These are phyloP conservation scores for Pichia nanzhaoensis DNA, from an alignment of 805 yeast genomes.

Conservation along the genomic window DNA sequence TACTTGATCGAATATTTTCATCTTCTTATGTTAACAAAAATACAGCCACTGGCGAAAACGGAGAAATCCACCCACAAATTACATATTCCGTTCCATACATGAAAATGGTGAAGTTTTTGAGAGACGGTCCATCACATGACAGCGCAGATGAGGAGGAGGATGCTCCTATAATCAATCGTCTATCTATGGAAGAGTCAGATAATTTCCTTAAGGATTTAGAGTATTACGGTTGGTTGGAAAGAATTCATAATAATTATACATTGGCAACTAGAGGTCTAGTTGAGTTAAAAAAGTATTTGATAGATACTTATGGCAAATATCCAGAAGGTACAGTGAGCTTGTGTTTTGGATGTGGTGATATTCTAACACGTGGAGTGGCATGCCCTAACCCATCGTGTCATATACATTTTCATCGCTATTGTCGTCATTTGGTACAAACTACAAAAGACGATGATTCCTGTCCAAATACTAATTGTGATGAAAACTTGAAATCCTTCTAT, in stretches of 20 bases:
- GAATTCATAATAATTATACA: constrained; percentile 28
- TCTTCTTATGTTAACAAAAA: constrained; percentile 12
- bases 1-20: constrained; percentile 35
- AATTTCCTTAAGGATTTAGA: constrained; percentile 34
- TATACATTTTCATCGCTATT: constrained; percentile 41
- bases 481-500: constrained; percentile 13
- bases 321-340: constrained; percentile 32
- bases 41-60: neutral
- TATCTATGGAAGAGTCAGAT: constrained; percentile 29
- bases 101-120: constrained; percentile 9
- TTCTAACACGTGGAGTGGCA: constrained; percentile 46
- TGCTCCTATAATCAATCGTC: constrained; percentile 28
- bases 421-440: constrained; percentile 36
- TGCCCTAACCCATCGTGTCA: constrained; percentile 32
- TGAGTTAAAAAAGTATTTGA: constrained; percentile 41
- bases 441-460: constrained; percentile 28
- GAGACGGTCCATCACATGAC: constrained; percentile 4
- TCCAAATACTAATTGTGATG: constrained; percentile 27
- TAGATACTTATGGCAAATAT: constrained; percentile 36
- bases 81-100: constrained; percentile 11
- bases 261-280: constrained; percentile 37
- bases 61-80: neutral
- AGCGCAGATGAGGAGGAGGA: constrained; percentile 24
- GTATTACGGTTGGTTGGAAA: constrained; percentile 50
- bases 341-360: constrained; percentile 47